Evolutionary conservation across 2,329 filamentous ascomycete species (phyloP).

Genomic region (Aureobasidium subglaciale): DNA sequence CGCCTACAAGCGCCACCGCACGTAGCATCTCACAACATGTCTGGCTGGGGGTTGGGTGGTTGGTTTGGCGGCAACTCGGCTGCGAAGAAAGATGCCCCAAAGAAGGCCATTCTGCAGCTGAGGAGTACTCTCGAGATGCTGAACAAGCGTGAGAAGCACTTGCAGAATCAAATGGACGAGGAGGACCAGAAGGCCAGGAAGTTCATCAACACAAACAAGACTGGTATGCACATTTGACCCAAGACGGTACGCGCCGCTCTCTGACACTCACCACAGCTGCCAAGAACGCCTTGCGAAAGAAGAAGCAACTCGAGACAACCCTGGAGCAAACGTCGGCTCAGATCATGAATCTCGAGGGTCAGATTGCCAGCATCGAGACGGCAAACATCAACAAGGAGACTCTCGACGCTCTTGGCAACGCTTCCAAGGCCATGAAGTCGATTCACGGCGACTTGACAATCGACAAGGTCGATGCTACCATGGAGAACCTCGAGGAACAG

Average conservation of each 20-base stretch:
- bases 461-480: slow-evolving; percentile 89
- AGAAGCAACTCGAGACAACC: slow-evolving; percentile 89
- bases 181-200: slow-evolving; percentile 85
- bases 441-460: slow-evolving; percentile 88
- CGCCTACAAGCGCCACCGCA: not conserved
- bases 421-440: slow-evolving; percentile 80
- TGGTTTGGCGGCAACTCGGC: slow-evolving; percentile 79
- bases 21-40: slow-evolving; percentile 41
- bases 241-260: not conserved
- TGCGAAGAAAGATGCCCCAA: slow-evolving; percentile 87
- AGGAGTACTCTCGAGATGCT: slow-evolving; percentile 93
- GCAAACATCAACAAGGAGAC: slow-evolving; percentile 99
- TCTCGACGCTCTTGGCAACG: slow-evolving; percentile 85
- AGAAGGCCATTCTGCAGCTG: slow-evolving; percentile 88
- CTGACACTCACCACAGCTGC: slow-evolving; percentile 56
- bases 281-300: slow-evolving; percentile 81
- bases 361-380: slow-evolving; percentile 94
- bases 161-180: slow-evolving; percentile 87
- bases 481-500: slow-evolving; percentile 88
- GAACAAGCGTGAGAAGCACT: slow-evolving; percentile 87
- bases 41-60: slow-evolving; percentile 53
- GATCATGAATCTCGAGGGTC: slow-evolving; percentile 85
- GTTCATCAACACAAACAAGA: slow-evolving; percentile 83
- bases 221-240: slow-evolving; percentile 52
- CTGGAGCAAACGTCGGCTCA: slow-evolving; percentile 85